Evolutionary conservation across 1,139 yeast genomes (phyloP).

Genomic region (Candida sp.): DNA sequence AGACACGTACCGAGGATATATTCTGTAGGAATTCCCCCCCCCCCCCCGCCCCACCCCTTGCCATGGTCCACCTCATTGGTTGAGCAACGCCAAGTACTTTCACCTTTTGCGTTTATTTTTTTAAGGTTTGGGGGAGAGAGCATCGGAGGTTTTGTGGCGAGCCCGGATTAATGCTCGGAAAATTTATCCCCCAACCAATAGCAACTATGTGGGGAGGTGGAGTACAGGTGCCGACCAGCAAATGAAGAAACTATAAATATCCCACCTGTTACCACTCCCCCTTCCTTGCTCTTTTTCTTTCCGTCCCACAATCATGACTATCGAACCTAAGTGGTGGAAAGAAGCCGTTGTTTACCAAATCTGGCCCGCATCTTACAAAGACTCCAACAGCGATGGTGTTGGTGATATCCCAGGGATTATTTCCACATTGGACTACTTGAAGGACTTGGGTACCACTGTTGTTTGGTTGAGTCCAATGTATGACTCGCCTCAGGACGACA

Average conservation of each 20-base stretch:
- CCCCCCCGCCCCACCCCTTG: too few relatives aligned
- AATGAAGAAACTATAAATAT: not conserved
- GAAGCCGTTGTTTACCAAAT: slow-evolving; percentile 58
- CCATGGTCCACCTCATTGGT: too few relatives aligned
- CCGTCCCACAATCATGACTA: slow-evolving; percentile 1
- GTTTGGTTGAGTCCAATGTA: slow-evolving; percentile 63
- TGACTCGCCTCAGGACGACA: slow-evolving; percentile 62
- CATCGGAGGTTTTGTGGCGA: not conserved
- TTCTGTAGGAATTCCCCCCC: too few relatives aligned
- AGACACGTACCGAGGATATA: too few relatives aligned
- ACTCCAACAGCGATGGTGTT: slow-evolving; percentile 59
- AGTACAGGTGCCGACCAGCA: not conserved
- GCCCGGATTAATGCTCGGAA: not conserved
- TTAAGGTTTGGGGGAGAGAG: not conserved
- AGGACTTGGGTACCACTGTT: slow-evolving; percentile 52
- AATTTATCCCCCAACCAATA: not conserved
- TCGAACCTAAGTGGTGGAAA: slow-evolving; percentile 51
- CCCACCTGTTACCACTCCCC: too few relatives aligned
- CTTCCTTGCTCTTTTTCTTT: not conserved
- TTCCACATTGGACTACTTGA: slow-evolving; percentile 53
- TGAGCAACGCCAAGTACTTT: too few relatives aligned
- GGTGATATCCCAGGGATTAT: slow-evolving; percentile 61
- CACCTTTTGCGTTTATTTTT: too few relatives aligned
- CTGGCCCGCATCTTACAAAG: slow-evolving; percentile 63
- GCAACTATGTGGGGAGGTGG: not conserved